A percentile compares a stretch with the other conserved stretches of the same genome.
Evolutionary conservation across 768 basidiomycete genomes (phyloP).

Genomic region (Lactarius hengduanensis): DNA sequence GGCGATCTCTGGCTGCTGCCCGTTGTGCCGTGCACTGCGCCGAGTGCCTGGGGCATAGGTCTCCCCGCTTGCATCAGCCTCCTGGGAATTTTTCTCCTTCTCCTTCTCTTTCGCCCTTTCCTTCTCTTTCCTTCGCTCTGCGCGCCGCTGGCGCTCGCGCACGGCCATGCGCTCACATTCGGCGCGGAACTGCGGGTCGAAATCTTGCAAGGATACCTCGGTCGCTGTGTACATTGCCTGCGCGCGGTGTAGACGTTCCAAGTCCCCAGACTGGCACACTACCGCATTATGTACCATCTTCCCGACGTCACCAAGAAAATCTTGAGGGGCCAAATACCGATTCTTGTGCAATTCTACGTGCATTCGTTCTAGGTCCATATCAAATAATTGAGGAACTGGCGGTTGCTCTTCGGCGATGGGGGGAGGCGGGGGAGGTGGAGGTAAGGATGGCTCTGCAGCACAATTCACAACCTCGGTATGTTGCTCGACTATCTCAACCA

Average conservation of each 20-base stretch:
- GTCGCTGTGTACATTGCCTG: conserved; percentile 87
- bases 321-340: conserved; percentile 81
- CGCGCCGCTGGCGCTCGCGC: conserved; percentile 65
- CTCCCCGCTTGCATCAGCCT: conserved; percentile 38
- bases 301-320: conserved; percentile 80
- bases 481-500: conserved; percentile 45
- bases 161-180: conserved; percentile 90
- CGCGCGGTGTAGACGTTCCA: conserved; percentile 75
- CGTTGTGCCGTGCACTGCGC: conserved; percentile 72
- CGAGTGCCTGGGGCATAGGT: conserved; percentile 52
- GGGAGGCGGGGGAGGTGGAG: conserved; percentile 26
- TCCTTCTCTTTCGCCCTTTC: conserved; percentile 38
- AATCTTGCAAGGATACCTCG: conserved; percentile 82
- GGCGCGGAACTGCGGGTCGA: conserved; percentile 69
- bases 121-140: conserved; percentile 41
- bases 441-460: conserved; percentile 10
- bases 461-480: conserved; percentile 28
- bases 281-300: conserved; percentile 79
- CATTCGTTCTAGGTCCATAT: conserved; percentile 93
- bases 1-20: conserved; percentile 63
- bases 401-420: conserved; percentile 39
- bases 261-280: conserved; percentile 57
- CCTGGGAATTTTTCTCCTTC: conserved; percentile 33
- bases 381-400: conserved; percentile 56
- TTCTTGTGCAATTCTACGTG: conserved; percentile 80